A percentile compares a stretch with the other conserved stretches of the same genome.
Conservation (phyloP, 169 alveolate species). For the Plasmodium gonderi region DNA sequence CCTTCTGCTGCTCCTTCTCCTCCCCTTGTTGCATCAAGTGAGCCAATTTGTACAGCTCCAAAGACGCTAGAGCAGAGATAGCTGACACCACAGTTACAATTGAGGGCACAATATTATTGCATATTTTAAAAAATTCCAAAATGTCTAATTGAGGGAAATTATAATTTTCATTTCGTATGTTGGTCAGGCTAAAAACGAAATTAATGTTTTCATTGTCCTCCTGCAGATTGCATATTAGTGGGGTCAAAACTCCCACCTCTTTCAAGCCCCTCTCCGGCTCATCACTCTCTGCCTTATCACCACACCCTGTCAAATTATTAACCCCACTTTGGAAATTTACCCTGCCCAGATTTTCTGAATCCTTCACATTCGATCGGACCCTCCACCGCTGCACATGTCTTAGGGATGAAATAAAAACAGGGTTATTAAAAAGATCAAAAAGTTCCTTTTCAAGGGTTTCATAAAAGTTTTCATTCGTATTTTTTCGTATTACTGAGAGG, state of each 20-base stretch:
- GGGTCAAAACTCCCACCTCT: background rate
- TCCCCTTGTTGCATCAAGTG: background rate
- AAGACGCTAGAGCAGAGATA: constrained; percentile 35
- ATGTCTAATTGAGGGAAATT: constrained; percentile 14
- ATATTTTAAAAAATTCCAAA: constrained; percentile 35
- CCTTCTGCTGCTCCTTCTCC: background rate
- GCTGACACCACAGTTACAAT: constrained; percentile 51
- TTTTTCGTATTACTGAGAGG: constrained; percentile 33
- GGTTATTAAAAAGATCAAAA: constrained; percentile 40
- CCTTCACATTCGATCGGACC: background rate
- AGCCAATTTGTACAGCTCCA: constrained; percentile 50
- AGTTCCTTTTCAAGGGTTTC: constrained; percentile 6
- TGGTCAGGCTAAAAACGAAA: constrained; percentile 45
- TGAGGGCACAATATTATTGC: constrained; percentile 54
- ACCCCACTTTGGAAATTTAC: background rate
- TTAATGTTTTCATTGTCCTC: constrained; percentile 30
- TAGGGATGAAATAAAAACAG: constrained; percentile 20
- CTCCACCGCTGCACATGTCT: constrained; percentile 20
- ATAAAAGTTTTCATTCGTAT: constrained; percentile 10
- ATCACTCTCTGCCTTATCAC: background rate
- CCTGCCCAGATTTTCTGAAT: background rate
- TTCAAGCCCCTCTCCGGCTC: background rate
- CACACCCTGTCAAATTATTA: background rate
- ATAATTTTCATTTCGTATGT: constrained; percentile 34
- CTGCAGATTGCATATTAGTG: constrained; percentile 32